phyloP scores from a whole-genome alignment of 140 eudicot genomes.

The Flaveria floridana region DNA sequence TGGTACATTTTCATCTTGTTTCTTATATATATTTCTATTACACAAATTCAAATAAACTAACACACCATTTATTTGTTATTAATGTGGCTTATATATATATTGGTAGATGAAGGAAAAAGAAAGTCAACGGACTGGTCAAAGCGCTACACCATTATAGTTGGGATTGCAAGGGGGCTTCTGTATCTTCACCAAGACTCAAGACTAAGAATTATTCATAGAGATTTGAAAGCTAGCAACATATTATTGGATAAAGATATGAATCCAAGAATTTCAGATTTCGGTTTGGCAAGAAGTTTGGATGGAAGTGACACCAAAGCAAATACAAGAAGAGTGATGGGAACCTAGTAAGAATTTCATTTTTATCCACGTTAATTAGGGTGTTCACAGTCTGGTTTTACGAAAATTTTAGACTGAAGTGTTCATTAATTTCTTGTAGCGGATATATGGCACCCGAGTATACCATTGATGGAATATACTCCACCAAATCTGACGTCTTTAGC shows the following conservation, averaged over 20 bases:
- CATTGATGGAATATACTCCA: constrained; percentile 48
- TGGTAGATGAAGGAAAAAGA: constrained; percentile 32
- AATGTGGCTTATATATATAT: not conserved
- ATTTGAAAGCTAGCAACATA: constrained; percentile 44
- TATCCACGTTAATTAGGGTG: not conserved
- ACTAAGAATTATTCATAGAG: constrained; percentile 43
- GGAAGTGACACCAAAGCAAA: constrained; percentile 39
- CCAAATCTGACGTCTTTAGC: constrained; percentile 48
- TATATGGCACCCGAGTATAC: constrained; percentile 54
- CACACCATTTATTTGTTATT: not conserved
- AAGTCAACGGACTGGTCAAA: constrained; percentile 36
- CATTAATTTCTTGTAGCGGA: constrained; percentile 29
- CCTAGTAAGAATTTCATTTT: constrained; percentile 34
- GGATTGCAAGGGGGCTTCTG: constrained; percentile 50
- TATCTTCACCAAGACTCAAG: constrained; percentile 48
- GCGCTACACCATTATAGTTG: constrained; percentile 37
- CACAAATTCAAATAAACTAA: not conserved
- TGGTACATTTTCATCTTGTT: constrained; percentile 25
- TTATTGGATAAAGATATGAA: constrained; percentile 45
- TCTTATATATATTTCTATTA: not conserved
- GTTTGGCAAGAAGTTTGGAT: constrained; percentile 46
- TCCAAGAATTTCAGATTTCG: constrained; percentile 48
- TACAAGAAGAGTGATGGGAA: constrained; percentile 52
- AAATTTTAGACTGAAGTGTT: not conserved
- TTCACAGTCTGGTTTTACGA: not conserved